Percentiles rank a stretch among this genome's conserved stretches.
These are phyloP conservation scores for Thuidium tamariscinum DNA, from an alignment of 225 moss, liverwort and hornwort species.

Conservation along the genomic window DNA sequence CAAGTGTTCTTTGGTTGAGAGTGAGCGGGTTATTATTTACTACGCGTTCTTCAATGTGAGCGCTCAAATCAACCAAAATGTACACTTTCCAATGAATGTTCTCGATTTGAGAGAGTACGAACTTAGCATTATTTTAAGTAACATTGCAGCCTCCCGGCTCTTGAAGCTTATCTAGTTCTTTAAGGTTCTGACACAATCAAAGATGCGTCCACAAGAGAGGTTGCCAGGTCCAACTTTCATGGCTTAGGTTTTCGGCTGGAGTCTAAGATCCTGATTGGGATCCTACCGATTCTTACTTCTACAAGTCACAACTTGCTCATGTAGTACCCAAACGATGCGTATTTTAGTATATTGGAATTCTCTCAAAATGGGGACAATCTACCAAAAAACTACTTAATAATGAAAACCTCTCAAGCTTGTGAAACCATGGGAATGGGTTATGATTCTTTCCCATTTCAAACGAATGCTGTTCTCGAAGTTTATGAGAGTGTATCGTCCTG, in stretches of 20 bases:
- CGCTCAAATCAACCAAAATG: background rate
- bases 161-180: background rate
- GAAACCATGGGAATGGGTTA: background rate
- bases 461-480: background rate
- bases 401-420: background rate
- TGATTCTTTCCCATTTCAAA: background rate
- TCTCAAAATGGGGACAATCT: background rate
- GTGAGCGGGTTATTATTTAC: background rate
- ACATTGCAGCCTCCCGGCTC: background rate
- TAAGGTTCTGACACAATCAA: background rate
- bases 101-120: background rate
- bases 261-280: background rate
- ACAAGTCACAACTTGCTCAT: background rate
- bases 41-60: background rate
- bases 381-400: too few relatives aligned
- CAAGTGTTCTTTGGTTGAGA: background rate
- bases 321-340: background rate
- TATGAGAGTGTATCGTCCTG: background rate
- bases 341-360: background rate
- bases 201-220: background rate
- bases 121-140: background rate
- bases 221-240: background rate
- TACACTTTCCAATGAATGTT: background rate
- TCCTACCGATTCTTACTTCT: too few relatives aligned
- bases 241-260: background rate